Conservation (phyloP, 2,329 filamentous ascomycete species). For the Claviceps fusiformis region DNA sequence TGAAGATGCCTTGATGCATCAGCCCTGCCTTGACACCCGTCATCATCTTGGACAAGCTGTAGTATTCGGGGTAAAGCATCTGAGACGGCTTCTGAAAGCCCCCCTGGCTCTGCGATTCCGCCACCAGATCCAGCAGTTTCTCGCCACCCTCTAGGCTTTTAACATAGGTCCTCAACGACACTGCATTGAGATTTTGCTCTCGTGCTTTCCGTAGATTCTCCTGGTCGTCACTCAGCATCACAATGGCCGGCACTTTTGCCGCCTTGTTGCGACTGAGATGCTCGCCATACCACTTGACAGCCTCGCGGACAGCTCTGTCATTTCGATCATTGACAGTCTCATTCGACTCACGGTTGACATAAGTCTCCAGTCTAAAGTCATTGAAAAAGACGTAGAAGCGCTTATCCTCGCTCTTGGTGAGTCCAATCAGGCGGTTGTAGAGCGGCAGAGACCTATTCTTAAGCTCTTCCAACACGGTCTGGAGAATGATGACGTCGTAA, state of each 20-base stretch:
- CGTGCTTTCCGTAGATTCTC: constrained; percentile 76
- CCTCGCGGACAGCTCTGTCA: constrained; percentile 75
- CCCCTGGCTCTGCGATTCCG: constrained; percentile 57
- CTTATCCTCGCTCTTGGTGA: constrained; percentile 94
- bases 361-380: constrained; percentile 87
- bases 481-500: constrained; percentile 90
- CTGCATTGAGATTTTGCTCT: constrained; percentile 56
- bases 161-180: constrained; percentile 67
- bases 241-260: constrained; percentile 56
- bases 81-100: constrained; percentile 48
- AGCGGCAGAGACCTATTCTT: constrained; percentile 86
- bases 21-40: constrained; percentile 81
- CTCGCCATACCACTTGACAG: constrained; percentile 79
- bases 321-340: constrained; percentile 96
- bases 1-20: constrained; percentile 89
- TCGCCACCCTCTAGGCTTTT: constrained; percentile 70
- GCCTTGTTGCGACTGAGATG: constrained; percentile 58
- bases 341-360: constrained; percentile 57
- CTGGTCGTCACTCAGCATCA: constrained; percentile 89
- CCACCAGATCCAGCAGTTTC: constrained; percentile 84
- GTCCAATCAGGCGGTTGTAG: constrained; percentile 80
- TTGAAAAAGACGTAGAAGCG: constrained; percentile 99
- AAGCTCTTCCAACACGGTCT: constrained; percentile 92
- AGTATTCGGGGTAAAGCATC: constrained; percentile 81
- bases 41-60: constrained; percentile 80